Base-by-base conservation (phyloP, 148 eudicot species). In the Beta vulgaris region DNA sequence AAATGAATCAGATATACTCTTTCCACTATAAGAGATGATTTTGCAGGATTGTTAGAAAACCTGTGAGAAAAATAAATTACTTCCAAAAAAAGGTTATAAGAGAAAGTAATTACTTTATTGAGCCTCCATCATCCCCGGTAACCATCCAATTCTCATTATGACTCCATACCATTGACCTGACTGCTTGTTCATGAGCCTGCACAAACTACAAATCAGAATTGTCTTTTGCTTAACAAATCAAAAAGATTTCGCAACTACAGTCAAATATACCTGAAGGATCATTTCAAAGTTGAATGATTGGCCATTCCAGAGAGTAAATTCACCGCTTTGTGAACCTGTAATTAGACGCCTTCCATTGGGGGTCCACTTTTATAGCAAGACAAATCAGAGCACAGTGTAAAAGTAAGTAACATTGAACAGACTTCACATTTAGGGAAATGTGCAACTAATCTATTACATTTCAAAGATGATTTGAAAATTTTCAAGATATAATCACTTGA, bases 71-170 rank as follows among this genome's bases (percentile, higher is more conserved):
- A n/a, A 9, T 3, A n/a, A n/a, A 19, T 28, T 5, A 32, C 40
- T 12, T 28, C 5, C 7, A 0, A n/a, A 44, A n/a, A 69, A 42
- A 39, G 26, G 19, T 10, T 8, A 55, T 36, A 11, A 58, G 42
- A 54, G 29, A 13, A 32, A 8, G 26, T 42, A 36, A 57, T 78
- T 83, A 95, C 98, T 92, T 95, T 84, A 95, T 88, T 42, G 98
- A 40, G 59, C 97, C 98, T 55, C 97, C 97, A 83, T 95, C 96
- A 84, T 95, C 98, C 77, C 98, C 98, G 21, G 98, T 90, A 79
- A 90, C 97, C 98, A 95, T 95, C 98, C 98, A 95, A 79, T 89
- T 92, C 79, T 90, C 98, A 80, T 92, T 92, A 81, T 92, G 90
- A 88, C 98, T 95, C 98, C 98, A 95, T 40, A 95, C 89, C 98